A percentile compares a stretch with the other conserved stretches of the same genome.
phyloP scores from a whole-genome alignment of 352 stramenopile genomes.

The Phytophthora sojae region DNA sequence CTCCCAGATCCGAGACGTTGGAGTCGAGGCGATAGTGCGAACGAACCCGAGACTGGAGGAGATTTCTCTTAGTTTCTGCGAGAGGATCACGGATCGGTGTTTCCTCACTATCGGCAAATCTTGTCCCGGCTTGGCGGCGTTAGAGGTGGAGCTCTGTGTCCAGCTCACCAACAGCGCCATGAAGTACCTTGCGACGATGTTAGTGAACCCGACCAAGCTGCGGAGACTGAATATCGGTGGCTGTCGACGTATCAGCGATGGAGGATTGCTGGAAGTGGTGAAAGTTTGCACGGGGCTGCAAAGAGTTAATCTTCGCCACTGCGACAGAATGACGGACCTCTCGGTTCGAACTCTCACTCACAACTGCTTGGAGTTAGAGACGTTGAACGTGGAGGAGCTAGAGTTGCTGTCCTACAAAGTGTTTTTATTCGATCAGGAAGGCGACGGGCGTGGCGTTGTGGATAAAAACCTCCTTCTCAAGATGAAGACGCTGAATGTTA shows the following conservation, averaged over 20 bases:
- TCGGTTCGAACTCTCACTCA: conserved; percentile 80
- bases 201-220: conserved; percentile 60
- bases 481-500: conserved; percentile 67
- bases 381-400: conserved; percentile 88
- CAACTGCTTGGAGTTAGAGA: conserved; percentile 84
- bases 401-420: conserved; percentile 65
- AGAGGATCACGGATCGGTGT: conserved; percentile 70
- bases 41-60: conserved; percentile 61
- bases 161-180: conserved; percentile 66
- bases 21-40: conserved; percentile 70
- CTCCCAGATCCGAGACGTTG: conserved; percentile 78
- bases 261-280: conserved; percentile 76
- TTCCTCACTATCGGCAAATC: conserved; percentile 60
- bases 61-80: conserved; percentile 70
- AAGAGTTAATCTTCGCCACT: conserved; percentile 79
- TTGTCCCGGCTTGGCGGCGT: conserved; percentile 44
- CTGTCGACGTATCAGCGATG: conserved; percentile 80
- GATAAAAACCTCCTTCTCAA: conserved; percentile 81
- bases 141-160: conserved; percentile 75
- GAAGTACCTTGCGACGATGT: conserved; percentile 56
- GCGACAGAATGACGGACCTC: conserved; percentile 86
- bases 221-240: conserved; percentile 77
- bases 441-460: conserved; percentile 80
- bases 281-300: conserved; percentile 65
- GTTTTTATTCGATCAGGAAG: conserved; percentile 88